Conservation (phyloP, 2,329 filamentous ascomycete genomes). For the Reticulascus tulasneorum region DNA sequence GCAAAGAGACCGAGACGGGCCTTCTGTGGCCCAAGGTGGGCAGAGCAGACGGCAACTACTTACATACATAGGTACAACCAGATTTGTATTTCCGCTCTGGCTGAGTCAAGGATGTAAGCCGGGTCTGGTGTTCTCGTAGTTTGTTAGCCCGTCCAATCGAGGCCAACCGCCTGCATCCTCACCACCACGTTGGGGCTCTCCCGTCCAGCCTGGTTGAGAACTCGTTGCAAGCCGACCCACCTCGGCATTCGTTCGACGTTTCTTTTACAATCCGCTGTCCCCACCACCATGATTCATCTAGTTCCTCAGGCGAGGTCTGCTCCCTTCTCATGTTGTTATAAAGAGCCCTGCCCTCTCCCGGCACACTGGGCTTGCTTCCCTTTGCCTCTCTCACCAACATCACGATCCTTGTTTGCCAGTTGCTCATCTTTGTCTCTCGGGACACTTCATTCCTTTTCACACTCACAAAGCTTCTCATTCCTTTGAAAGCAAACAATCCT, state of each 20-base stretch:
- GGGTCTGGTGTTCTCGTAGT: too few species aligned
- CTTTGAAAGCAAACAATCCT: conserved; percentile 9
- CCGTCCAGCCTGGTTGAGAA: background rate
- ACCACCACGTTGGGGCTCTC: background rate
- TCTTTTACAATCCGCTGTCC: too few species aligned
- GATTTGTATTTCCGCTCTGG: too few species aligned
- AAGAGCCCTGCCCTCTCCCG: background rate
- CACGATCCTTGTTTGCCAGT: conserved; percentile 12
- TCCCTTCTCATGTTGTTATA: conserved; percentile 3
- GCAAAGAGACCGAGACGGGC: too few species aligned
- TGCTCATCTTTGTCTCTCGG: conserved; percentile 11
- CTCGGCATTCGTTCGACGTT: too few species aligned
- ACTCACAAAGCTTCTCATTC: conserved; percentile 12
- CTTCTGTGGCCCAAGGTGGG: too few species aligned
- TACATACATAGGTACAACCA: too few species aligned
- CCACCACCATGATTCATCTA: conserved; percentile 8
- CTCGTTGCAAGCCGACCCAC: background rate
- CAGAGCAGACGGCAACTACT: too few species aligned
- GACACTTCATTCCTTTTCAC: conserved; percentile 12
- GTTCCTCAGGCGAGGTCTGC: too few species aligned
- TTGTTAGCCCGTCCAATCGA: too few species aligned
- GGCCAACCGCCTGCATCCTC: too few species aligned
- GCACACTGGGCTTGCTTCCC: background rate
- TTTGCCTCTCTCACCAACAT: conserved; percentile 8
- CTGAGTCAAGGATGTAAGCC: too few species aligned